Conservation (phyloP, 805 yeast genomes). For the Suhomyces prunicola region DNA sequence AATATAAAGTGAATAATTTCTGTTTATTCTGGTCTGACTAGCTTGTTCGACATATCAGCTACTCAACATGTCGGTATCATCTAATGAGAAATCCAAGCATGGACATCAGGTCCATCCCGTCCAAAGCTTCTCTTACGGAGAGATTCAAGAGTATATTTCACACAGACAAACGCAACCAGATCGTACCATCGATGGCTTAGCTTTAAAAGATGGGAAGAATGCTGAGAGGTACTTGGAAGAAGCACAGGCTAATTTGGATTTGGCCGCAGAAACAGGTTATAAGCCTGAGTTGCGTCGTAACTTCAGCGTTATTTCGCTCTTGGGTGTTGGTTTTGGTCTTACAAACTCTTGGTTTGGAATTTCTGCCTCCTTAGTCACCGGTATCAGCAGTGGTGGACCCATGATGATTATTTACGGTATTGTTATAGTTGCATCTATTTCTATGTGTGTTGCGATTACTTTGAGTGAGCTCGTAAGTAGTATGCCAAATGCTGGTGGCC, state of each 20-base stretch:
- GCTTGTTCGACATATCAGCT: neutral
- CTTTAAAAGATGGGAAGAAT: constrained; percentile 3
- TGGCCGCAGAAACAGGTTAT: constrained; percentile 30
- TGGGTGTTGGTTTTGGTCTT: constrained; percentile 59
- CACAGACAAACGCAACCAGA: neutral
- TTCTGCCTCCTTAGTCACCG: constrained; percentile 52
- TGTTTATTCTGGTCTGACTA: neutral
- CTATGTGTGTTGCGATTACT: constrained; percentile 47
- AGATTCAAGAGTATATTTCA: neutral
- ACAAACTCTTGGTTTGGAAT: constrained; percentile 64
- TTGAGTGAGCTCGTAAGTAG: constrained; percentile 53
- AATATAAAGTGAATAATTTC: neutral
- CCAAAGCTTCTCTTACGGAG: constrained; percentile 2
- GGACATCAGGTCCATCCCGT: constrained; percentile 2
- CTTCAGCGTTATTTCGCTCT: constrained; percentile 44
- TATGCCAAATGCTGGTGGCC: constrained; percentile 58
- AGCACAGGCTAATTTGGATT: constrained; percentile 21
- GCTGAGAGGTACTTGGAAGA: constrained; percentile 12
- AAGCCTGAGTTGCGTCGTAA: constrained; percentile 21
- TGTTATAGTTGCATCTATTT: constrained; percentile 46
- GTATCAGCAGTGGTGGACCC: constrained; percentile 59
- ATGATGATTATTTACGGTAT: constrained; percentile 56
- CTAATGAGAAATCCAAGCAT: neutral
- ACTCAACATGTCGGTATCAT: neutral
- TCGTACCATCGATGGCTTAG: constrained; percentile 4